Evolutionary conservation across 257 asterid species (phyloP).

Genomic region (Nicotiana noctiflora): DNA sequence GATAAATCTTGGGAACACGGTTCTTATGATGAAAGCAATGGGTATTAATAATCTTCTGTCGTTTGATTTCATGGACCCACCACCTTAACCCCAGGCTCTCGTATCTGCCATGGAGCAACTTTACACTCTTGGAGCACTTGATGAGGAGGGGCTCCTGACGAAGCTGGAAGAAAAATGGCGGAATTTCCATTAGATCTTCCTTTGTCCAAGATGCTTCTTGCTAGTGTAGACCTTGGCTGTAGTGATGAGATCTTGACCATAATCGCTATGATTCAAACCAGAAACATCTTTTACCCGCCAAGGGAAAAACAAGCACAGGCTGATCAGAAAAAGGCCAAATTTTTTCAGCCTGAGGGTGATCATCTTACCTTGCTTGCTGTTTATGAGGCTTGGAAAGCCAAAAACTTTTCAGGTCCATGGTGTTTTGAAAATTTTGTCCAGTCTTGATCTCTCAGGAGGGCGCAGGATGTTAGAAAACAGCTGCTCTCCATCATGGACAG

Average conservation of each 20-base stretch:
- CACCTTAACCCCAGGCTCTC: constrained; percentile 89
- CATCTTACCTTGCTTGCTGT: constrained; percentile 89
- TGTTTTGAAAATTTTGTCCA: constrained; percentile 92
- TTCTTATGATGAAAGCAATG: constrained; percentile 90
- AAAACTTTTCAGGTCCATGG: constrained; percentile 88
- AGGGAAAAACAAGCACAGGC: constrained; percentile 97
- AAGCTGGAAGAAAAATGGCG: constrained; percentile 92
- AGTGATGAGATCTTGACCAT: constrained; percentile 89
- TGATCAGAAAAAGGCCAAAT: constrained; percentile 83
- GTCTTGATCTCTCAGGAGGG: constrained; percentile 77
- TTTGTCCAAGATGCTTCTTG: constrained; percentile 79
- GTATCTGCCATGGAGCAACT: constrained; percentile 90
- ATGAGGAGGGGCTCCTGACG: constrained; percentile 87
- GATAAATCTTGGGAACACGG: constrained; percentile 81
- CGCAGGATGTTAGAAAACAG: constrained; percentile 85
- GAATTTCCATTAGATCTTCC: constrained; percentile 94
- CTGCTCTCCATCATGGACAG: constrained; percentile 88
- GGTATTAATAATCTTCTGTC: constrained; percentile 84
- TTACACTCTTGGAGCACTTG: constrained; percentile 85
- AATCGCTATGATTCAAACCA: constrained; percentile 91
- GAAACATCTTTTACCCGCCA: constrained; percentile 85
- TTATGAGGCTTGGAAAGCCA: constrained; percentile 95
- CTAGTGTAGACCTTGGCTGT: constrained; percentile 88
- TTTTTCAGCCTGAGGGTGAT: constrained; percentile 91
- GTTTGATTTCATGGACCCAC: constrained; percentile 95